phyloP scores from a whole-genome alignment of 179 eudicot species.

The Pouteria campechiana region DNA sequence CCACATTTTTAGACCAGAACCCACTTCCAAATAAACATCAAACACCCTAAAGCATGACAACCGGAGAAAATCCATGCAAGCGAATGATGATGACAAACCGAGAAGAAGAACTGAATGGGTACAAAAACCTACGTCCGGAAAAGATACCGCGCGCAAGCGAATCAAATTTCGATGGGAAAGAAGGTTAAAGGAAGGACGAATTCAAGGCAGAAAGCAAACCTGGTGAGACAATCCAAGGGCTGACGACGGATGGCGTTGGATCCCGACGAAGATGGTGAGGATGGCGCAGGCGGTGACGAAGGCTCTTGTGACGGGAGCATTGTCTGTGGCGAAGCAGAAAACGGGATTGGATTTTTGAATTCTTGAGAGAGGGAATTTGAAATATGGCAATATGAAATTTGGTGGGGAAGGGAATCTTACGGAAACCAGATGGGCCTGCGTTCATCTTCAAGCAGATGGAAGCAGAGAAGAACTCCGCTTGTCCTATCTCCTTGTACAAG shows the following conservation, averaged over 20 bases:
- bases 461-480: too few relatives aligned
- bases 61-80: too few relatives aligned
- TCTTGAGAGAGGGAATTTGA: not conserved
- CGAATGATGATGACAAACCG: too few relatives aligned
- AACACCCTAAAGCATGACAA: not conserved
- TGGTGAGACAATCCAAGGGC: constrained; percentile 71
- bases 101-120: too few relatives aligned
- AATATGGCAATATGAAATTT: not conserved
- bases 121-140: too few relatives aligned
- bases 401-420: constrained; percentile 19
- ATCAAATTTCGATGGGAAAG: too few relatives aligned
- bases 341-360: not conserved
- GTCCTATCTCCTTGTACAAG: too few relatives aligned
- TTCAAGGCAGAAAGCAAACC: constrained; percentile 18
- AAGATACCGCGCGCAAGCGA: too few relatives aligned
- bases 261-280: constrained; percentile 72
- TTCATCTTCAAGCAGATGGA: constrained; percentile 47
- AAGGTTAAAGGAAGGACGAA: not conserved
- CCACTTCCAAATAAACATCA: not conserved
- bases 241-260: constrained; percentile 51
- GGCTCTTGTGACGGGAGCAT: constrained; percentile 83
- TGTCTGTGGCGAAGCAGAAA: constrained; percentile 26
- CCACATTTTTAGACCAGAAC: too few relatives aligned
- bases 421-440: constrained; percentile 99
- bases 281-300: constrained; percentile 54